Evolutionary conservation across 2,329 filamentous ascomycete genomes (phyloP), one percentile per base, ranked within the genome.

Genomic region (Penicillium sumatraense): DNA sequence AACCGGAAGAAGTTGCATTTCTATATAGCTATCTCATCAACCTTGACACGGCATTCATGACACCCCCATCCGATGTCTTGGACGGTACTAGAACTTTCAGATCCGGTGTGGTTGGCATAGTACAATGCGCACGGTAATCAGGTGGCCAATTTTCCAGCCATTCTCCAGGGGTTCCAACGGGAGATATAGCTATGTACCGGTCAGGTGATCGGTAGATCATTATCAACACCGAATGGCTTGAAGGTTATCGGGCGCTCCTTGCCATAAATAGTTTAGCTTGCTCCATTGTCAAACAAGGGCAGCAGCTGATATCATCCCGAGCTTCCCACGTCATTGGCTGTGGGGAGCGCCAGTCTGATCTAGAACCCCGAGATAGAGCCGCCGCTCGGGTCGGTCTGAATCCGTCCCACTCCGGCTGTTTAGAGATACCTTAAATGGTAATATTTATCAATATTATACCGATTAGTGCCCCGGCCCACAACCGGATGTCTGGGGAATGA

Each of bases 151-250:
- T 57, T 49, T 8, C 26, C 42, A 31, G 42, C 27, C 40, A 23
- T 31, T 31, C 9, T 23, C 42, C 42, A 46, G 42, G 16, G n/a
- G 16, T 46, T 29, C 7, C 38, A 51, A 51, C 53, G 59, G 57
- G 53, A 35, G 53, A 46, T 60, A 62, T 65, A 63, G 38, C 21
- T 58, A 21, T 33, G 51, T 11, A 60, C 63, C 62, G 63, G 55
- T 66, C 62, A 66, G 44, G 51, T 66, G 62, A 66, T 58, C 62
- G 62, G 63, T 23, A 42, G 57, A 23, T 35, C n/a, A n/a, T 16
- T 45, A 49, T 56, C 54, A 57, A 48, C 53, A 45, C 53, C 60
- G 63, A 45, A 58, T 60, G 57, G 58, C 57, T 59, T 61, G 45
- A 59, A 58, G 48, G 44, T 54, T 58, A 62, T 58, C 52, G 31